Evolutionary conservation across 2,329 filamentous ascomycete species (phyloP).

Genomic region (Hypoxylon sp.): DNA sequence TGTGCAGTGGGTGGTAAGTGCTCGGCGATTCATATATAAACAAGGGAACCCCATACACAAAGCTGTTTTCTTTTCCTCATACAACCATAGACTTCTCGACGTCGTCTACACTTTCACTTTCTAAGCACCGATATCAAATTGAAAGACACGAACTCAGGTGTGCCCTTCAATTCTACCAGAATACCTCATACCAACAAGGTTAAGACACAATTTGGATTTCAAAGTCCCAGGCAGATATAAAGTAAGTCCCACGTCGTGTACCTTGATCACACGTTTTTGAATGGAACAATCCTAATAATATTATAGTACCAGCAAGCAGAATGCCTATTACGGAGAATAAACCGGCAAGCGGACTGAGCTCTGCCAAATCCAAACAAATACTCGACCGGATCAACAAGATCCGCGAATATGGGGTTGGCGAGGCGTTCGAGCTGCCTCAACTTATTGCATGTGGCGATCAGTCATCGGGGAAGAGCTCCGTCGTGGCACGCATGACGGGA

Average conservation of each 20-base stretch:
- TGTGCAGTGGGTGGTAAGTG: too few relatives aligned
- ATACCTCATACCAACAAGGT: background rate
- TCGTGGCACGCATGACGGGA: conserved; percentile 69
- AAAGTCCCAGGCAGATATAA: background rate
- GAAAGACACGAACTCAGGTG: background rate
- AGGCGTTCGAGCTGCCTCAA: conserved; percentile 57
- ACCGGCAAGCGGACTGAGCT: background rate
- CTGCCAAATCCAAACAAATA: background rate
- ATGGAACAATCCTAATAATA: background rate
- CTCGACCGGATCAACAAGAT: conserved; percentile 12
- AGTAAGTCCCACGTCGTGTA: background rate
- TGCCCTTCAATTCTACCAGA: background rate
- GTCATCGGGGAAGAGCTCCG: conserved; percentile 69
- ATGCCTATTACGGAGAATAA: background rate
- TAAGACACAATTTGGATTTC: background rate
- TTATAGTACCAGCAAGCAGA: background rate
- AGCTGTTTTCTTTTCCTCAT: too few relatives aligned
- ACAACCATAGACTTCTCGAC: too few relatives aligned
- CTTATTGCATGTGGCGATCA: conserved; percentile 71
- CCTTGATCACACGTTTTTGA: background rate
- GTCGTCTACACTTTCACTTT: background rate
- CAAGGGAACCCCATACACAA: too few relatives aligned
- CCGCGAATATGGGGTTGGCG: background rate
- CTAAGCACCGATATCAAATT: background rate
- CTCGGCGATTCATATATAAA: too few relatives aligned